These are phyloP conservation scores for Cytidiella melzeri DNA, from an alignment of 768 basidiomycete species.

Conservation along the genomic window DNA sequence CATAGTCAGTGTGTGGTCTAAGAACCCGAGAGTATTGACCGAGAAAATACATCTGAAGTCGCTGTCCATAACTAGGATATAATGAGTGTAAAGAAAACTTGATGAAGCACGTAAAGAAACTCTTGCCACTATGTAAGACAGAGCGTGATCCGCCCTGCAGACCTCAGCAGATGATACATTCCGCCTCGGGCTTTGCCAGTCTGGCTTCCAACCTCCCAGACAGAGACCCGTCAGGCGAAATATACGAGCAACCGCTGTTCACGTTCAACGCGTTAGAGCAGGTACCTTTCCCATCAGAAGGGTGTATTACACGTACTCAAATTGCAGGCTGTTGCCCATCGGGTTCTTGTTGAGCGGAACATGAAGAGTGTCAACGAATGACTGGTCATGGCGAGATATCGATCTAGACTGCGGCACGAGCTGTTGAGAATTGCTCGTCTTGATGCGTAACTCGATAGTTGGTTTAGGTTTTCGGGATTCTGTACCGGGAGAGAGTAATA, in stretches of 20 bases:
- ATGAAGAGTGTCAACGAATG: constrained; percentile 26
- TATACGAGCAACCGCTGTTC: constrained; percentile 18
- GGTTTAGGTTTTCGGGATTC: constrained; percentile 19
- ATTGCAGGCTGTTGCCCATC: constrained; percentile 42
- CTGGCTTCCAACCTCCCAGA: constrained; percentile 18
- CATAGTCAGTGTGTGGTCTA: no score
- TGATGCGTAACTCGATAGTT: constrained; percentile 33
- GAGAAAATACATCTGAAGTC: no score
- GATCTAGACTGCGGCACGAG: constrained; percentile 20
- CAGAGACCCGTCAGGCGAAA: constrained; percentile 20
- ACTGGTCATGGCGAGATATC: constrained; percentile 3
- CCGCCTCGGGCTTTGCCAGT: constrained; percentile 15
- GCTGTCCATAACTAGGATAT: no score
- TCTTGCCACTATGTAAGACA: no score
- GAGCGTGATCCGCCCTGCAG: no score
- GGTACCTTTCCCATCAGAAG: not conserved
- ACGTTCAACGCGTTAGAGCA: not conserved
- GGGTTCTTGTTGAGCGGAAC: constrained; percentile 35
- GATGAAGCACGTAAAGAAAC: no score
- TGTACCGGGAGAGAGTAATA: constrained; percentile 5
- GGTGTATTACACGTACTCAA: constrained; percentile 41
- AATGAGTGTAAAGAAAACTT: no score
- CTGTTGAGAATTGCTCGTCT: constrained; percentile 24
- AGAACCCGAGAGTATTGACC: no score
- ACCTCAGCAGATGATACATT: constrained; percentile 22